Evolutionary conservation across 148 eudicot species (phyloP).

Genomic region (Dysphania ambrosioides): DNA sequence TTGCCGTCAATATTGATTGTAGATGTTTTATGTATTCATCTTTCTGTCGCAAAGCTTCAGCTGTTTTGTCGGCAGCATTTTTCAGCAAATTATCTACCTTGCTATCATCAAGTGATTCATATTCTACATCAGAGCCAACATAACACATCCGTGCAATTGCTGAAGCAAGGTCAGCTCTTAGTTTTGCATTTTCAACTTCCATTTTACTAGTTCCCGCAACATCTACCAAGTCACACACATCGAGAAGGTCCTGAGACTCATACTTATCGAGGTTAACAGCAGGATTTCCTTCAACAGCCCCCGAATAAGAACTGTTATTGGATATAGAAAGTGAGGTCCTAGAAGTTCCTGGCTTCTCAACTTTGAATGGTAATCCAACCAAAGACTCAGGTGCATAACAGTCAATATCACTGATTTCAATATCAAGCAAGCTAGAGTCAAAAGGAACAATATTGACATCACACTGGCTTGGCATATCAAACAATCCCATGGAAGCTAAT

Average conservation of each 20-base stretch:
- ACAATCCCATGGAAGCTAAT: slow-evolving; percentile 80
- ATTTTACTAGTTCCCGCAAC: slow-evolving; percentile 89
- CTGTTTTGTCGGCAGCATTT: slow-evolving; percentile 74
- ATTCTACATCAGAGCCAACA: slow-evolving; percentile 50
- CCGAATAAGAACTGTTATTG: slow-evolving; percentile 40
- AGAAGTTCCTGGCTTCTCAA: slow-evolving; percentile 50
- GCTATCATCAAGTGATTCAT: slow-evolving; percentile 57
- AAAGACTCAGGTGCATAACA: slow-evolving; percentile 84
- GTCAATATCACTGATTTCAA: slow-evolving; percentile 74
- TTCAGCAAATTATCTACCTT: slow-evolving; percentile 54
- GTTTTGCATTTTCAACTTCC: slow-evolving; percentile 94
- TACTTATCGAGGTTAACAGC: slow-evolving; percentile 35
- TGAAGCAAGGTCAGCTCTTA: slow-evolving; percentile 95
- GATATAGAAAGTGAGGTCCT: slow-evolving; percentile 58
- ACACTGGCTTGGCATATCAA: slow-evolving; percentile 87
- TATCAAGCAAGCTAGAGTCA: slow-evolving; percentile 78
- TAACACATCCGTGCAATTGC: slow-evolving; percentile 78
- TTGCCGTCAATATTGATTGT: slow-evolving; percentile 52
- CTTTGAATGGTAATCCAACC: slow-evolving; percentile 51
- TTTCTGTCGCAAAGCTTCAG: slow-evolving; percentile 75
- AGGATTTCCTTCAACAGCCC: slow-evolving; percentile 43
- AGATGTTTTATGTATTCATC: slow-evolving; percentile 84
- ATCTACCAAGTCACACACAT: slow-evolving; percentile 64
- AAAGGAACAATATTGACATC: slow-evolving; percentile 87
- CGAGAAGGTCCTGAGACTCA: slow-evolving; percentile 46